Percentiles rank a stretch among this genome's conserved stretches.
These are phyloP conservation scores for Thermothelomyces thermophilus DNA, from an alignment of 2,329 filamentous ascomycete genomes.

Conservation along the genomic window DNA sequence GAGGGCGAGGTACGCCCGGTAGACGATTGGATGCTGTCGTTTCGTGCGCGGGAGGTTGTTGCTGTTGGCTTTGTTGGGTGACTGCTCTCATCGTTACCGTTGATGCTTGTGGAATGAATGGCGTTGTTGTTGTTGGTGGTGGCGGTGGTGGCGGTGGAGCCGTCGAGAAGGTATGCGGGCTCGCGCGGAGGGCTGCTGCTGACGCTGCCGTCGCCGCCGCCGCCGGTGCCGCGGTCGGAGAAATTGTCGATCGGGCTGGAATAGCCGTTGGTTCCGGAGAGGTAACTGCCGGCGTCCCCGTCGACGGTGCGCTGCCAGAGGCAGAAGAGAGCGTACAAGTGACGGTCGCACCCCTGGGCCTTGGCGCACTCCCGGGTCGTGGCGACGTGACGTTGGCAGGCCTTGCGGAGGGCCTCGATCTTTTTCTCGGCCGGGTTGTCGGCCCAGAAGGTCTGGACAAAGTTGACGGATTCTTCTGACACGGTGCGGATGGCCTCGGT, in stretches of 20 bases:
- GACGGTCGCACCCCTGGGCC: conserved; percentile 83
- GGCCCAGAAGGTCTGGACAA: conserved; percentile 90
- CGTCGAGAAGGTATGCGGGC: conserved; percentile 33
- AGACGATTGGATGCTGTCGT: conserved; percentile 47
- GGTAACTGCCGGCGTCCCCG: conserved; percentile 50
- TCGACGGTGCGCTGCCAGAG: conserved; percentile 90
- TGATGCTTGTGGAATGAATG: conserved; percentile 20
- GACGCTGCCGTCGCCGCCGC: conserved; percentile 37
- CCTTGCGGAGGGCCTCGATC: conserved; percentile 75
- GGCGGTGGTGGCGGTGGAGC: conserved; percentile 25
- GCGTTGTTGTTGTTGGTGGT: too few relatives aligned
- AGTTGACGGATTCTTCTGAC: conserved; percentile 74
- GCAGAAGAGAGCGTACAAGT: conserved; percentile 88
- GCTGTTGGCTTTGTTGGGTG: conserved; percentile 22
- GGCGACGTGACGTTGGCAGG: conserved; percentile 73
- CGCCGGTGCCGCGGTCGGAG: conserved; percentile 42
- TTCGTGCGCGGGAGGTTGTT: conserved; percentile 34
- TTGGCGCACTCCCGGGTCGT: conserved; percentile 82
- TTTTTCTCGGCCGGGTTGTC: conserved; percentile 79
- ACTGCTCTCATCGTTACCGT: too few relatives aligned
- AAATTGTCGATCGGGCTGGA: conserved; percentile 52
- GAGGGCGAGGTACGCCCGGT: conserved; percentile 37
- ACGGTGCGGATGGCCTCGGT: conserved; percentile 91
- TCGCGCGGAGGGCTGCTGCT: conserved; percentile 47
- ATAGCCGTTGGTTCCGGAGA: conserved; percentile 49